These are phyloP conservation scores for Moringa oleifera DNA, from an alignment of 345 rosid species.

Conservation along the genomic window DNA sequence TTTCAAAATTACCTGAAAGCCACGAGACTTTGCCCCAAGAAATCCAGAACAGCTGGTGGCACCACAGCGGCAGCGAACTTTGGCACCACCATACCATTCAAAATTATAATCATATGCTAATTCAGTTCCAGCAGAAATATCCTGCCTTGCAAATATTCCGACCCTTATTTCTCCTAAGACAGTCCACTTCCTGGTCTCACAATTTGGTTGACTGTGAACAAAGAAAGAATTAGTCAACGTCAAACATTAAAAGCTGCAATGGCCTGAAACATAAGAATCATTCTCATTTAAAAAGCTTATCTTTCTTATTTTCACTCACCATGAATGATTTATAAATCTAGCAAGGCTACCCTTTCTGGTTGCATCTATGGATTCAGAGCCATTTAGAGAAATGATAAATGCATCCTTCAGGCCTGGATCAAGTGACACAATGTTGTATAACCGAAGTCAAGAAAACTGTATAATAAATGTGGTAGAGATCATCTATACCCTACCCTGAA, in stretches of 20 bases:
- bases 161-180: slow-evolving; percentile 90
- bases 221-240: slow-evolving; percentile 13
- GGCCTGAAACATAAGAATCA: background rate
- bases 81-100: slow-evolving; percentile 97
- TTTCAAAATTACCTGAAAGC: slow-evolving; percentile 71
- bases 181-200: slow-evolving; percentile 98
- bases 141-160: slow-evolving; percentile 90
- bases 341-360: slow-evolving; percentile 91
- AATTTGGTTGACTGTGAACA: slow-evolving; percentile 74
- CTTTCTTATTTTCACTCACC: slow-evolving; percentile 45
- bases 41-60: slow-evolving; percentile 83
- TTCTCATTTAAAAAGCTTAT: slow-evolving; percentile 4
- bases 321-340: slow-evolving; percentile 95
- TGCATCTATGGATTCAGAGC: slow-evolving; percentile 81
- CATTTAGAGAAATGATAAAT: slow-evolving; percentile 81
- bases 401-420: slow-evolving; percentile 88
- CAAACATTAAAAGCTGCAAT: slow-evolving; percentile 11
- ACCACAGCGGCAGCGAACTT: slow-evolving; percentile 96
- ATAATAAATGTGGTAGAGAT: background rate
- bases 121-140: slow-evolving; percentile 59
- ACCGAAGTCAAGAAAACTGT: background rate
- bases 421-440: slow-evolving; percentile 7
- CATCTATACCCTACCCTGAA: slow-evolving; percentile 40
- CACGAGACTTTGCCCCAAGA: slow-evolving; percentile 97
- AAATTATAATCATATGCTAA: slow-evolving; percentile 86